Evolutionary conservation across 306 rosid genomes (phyloP).

Genomic region (Dryas alaskensis): DNA sequence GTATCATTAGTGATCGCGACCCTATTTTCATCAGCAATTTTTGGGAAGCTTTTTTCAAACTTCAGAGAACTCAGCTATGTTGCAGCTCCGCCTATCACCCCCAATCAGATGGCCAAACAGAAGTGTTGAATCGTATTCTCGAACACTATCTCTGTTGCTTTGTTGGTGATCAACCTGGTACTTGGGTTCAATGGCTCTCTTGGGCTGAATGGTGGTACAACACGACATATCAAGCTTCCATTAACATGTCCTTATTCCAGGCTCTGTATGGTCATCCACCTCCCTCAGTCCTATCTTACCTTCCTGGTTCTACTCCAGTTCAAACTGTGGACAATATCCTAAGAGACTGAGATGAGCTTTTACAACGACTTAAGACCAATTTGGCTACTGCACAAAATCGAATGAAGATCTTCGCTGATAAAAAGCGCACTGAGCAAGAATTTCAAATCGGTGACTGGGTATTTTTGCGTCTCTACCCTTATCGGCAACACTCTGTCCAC

Average conservation of each 20-base stretch:
- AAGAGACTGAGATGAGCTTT: not conserved
- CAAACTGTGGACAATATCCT: not conserved
- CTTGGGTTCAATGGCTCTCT: not conserved
- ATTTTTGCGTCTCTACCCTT: not conserved
- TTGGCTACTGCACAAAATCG: not conserved
- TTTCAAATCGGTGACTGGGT: not conserved
- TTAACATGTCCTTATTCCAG: not conserved
- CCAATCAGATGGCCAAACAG: not conserved
- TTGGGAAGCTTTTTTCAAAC: not conserved
- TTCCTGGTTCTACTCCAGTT: not conserved
- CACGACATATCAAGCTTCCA: not conserved
- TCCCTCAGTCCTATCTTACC: not conserved
- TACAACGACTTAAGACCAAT: not conserved
- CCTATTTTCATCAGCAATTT: not conserved
- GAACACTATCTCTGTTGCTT: not conserved
- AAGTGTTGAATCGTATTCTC: not conserved
- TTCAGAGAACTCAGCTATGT: not conserved
- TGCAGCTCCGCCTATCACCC: not conserved
- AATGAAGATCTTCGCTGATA: not conserved
- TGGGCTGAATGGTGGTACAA: not conserved
- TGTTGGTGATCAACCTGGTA: not conserved
- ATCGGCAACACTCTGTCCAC: not conserved
- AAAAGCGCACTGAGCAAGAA: not conserved
- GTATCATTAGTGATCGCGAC: not conserved
- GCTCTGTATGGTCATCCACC: not conserved